Evolutionary conservation across 164 flowering plant species (phyloP).

Genomic region (Euptelea pleiosperma): DNA sequence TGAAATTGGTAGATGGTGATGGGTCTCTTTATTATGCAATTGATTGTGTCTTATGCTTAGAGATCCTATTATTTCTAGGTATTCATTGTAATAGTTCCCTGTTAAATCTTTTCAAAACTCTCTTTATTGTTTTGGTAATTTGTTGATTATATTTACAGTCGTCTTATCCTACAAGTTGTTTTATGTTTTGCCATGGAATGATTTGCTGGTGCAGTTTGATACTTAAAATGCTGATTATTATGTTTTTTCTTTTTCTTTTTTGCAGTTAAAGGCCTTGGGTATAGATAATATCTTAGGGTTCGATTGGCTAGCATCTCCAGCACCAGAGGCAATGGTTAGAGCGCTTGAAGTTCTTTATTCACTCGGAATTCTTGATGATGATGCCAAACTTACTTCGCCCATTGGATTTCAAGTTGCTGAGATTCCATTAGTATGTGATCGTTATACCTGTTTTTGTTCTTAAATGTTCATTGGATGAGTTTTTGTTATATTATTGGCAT

Average conservation of each 20-base stretch:
- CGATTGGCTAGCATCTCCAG: slow-evolving; percentile 95
- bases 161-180: neutral
- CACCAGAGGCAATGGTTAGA: slow-evolving; percentile 90
- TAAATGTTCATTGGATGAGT: too few relatives aligned
- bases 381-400: slow-evolving; percentile 96
- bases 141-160: neutral
- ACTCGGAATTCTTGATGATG: slow-evolving; percentile 87
- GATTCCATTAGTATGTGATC: slow-evolving; percentile 71
- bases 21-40: neutral
- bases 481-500: too few relatives aligned
- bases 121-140: too few relatives aligned
- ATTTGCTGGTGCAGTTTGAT: slow-evolving; percentile 3
- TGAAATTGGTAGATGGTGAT: slow-evolving; percentile 2
- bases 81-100: too few relatives aligned
- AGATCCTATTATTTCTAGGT: too few relatives aligned
- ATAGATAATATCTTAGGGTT: slow-evolving; percentile 96
- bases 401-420: slow-evolving; percentile 95
- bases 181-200: slow-evolving; percentile 1
- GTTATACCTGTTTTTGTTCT: neutral
- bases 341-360: slow-evolving; percentile 94
- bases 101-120: too few relatives aligned
- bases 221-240: slow-evolving; percentile 12
- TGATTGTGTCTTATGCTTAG: too few relatives aligned
- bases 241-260: slow-evolving; percentile 14
- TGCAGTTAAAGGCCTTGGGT: slow-evolving; percentile 88